A percentile compares a stretch with the other conserved stretches of the same genome.
These are phyloP conservation scores for Babesia ovata DNA, from an alignment of 169 alveolate species.

Conservation along the genomic window DNA sequence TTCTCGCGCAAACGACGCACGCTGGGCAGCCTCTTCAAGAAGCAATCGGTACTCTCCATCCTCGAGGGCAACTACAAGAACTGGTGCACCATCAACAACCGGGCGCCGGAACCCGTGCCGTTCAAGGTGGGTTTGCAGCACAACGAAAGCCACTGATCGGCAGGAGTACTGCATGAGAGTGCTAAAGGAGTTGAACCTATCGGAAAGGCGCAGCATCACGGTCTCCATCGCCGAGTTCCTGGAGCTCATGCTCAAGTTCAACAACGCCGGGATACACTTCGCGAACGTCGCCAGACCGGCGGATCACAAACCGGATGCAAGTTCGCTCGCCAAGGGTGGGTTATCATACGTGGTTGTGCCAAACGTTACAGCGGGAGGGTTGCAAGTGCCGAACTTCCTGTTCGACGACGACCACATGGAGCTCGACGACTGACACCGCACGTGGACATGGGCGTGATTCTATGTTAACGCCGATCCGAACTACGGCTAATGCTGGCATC, in stretches of 20 bases:
- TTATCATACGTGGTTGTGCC: background rate
- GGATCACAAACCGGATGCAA: conserved; percentile 9
- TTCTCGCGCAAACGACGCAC: conserved; percentile 97
- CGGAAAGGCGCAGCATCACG: conserved; percentile 82
- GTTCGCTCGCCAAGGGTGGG: conserved; percentile 18
- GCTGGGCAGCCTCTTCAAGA: conserved; percentile 93
- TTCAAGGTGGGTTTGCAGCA: conserved; percentile 40
- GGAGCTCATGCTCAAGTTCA: conserved; percentile 84
- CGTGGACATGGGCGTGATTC: background rate
- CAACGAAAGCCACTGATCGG: background rate
- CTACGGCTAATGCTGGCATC: background rate
- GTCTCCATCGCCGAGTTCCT: conserved; percentile 87
- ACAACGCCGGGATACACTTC: conserved; percentile 88
- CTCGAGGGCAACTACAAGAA: conserved; percentile 92
- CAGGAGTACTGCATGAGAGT: conserved; percentile 67
- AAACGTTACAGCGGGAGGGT: background rate
- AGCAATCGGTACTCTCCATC: conserved; percentile 89
- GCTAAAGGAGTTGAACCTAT: conserved; percentile 75
- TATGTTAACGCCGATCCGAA: background rate
- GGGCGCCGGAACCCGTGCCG: conserved; percentile 67
- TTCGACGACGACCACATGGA: conserved; percentile 62
- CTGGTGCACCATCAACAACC: conserved; percentile 81
- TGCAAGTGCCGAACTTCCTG: conserved; percentile 55
- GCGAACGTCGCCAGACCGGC: conserved; percentile 73
- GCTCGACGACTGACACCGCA: conserved; percentile 34